These are phyloP conservation scores for Fusarium nodosum DNA, from an alignment of 2,329 filamentous ascomycete species.

Conservation along the genomic window DNA sequence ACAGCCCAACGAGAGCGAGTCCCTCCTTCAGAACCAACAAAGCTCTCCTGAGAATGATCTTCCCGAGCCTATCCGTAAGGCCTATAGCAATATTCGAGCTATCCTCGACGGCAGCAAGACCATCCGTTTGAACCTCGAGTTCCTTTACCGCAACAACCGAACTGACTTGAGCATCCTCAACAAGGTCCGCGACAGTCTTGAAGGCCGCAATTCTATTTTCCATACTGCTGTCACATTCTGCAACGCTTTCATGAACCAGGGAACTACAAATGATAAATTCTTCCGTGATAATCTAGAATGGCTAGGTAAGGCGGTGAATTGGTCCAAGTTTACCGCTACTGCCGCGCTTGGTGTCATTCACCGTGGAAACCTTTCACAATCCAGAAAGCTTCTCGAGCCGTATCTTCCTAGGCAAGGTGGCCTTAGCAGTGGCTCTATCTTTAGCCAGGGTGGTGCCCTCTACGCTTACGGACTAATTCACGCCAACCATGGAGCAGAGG, in stretches of 20 bases:
- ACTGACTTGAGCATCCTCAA: slow-evolving; percentile 93
- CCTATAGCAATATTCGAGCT: slow-evolving; percentile 73
- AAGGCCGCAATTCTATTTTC: slow-evolving; percentile 97
- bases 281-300: slow-evolving; percentile 98
- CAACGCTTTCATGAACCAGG: slow-evolving; percentile 99
- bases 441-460: slow-evolving; percentile 94
- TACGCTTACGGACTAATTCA: slow-evolving; percentile 97
- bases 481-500: slow-evolving; percentile 95
- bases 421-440: slow-evolving; percentile 85
- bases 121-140: slow-evolving; percentile 95
- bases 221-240: slow-evolving; percentile 97
- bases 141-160: slow-evolving; percentile 94
- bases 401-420: slow-evolving; percentile 87
- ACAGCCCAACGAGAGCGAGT: slow-evolving; percentile 61
- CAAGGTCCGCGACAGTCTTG: slow-evolving; percentile 94
- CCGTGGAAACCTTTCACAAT: slow-evolving; percentile 92
- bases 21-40: slow-evolving; percentile 64
- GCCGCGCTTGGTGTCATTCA: slow-evolving; percentile 97
- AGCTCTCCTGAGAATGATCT: slow-evolving; percentile 68
- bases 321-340: slow-evolving; percentile 99
- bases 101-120: slow-evolving; percentile 91
- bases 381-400: slow-evolving; percentile 91
- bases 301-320: slow-evolving; percentile 98
- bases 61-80: slow-evolving; percentile 67
- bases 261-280: slow-evolving; percentile 97